These are phyloP conservation scores for Calocybe gangraenosa DNA, from an alignment of 768 basidiomycete genomes.

Conservation along the genomic window DNA sequence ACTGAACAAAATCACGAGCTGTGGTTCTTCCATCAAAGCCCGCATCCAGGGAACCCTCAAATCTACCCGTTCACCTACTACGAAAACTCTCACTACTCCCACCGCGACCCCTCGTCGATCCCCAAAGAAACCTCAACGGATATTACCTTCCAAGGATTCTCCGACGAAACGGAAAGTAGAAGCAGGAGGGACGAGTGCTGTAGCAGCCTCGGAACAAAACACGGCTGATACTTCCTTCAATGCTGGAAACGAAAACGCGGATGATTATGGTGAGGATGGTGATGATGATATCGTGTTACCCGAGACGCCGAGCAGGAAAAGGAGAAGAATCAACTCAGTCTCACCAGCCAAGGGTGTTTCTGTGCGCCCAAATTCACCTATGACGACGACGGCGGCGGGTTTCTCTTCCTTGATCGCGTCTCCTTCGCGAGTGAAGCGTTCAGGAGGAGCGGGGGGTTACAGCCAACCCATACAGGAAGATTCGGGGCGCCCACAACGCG, in stretches of 20 bases:
- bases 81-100: conserved; percentile 15
- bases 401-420: conserved; percentile 10
- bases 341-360: conserved; percentile 13
- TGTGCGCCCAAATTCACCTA: neutral
- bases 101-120: conserved; percentile 18
- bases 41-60: conserved; percentile 17
- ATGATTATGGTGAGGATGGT: conserved; percentile 18
- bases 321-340: conserved; percentile 19
- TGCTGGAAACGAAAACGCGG: conserved; percentile 9
- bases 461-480: too few species aligned
- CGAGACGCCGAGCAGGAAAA: conserved; percentile 40
- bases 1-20: conserved; percentile 20
- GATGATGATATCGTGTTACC: conserved; percentile 25
- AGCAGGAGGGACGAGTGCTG: neutral
- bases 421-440: conserved; percentile 11
- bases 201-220: neutral
- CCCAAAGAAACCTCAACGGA: conserved; percentile 20
- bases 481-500: too few species aligned
- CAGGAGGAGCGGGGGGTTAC: too few species aligned
- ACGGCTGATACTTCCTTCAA: too few species aligned
- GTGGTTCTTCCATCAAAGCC: conserved; percentile 17
- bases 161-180: conserved; percentile 33
- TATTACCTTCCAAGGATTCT: conserved; percentile 32
- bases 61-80: conserved; percentile 13
- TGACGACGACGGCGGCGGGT: neutral